Conservation (phyloP, 148 eudicot species). For the Arbutus unedo region DNA sequence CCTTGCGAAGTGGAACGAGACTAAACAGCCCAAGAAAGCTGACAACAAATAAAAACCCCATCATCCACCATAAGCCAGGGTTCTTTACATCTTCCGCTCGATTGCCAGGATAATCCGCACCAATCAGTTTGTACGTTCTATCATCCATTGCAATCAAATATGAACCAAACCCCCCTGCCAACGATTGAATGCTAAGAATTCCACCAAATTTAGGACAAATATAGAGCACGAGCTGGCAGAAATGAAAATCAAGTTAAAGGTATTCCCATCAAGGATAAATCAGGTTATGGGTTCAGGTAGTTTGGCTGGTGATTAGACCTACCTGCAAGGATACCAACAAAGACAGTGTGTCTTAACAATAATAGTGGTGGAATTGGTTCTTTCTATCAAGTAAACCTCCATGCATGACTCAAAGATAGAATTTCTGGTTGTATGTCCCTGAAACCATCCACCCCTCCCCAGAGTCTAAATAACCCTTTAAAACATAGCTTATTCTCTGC, state of each 20-base stretch:
- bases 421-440: not conserved
- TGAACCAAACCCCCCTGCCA: conserved; percentile 85
- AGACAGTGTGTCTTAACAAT: not conserved
- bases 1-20: conserved; percentile 96
- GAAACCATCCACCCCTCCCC: not conserved
- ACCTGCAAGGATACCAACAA: not conserved
- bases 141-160: conserved; percentile 93
- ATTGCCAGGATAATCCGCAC: conserved; percentile 81
- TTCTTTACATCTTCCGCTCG: conserved; percentile 79
- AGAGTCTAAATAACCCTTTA: not conserved
- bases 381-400: not conserved
- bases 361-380: not conserved
- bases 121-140: conserved; percentile 81
- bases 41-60: conserved; percentile 82
- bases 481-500: not conserved
- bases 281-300: not conserved
- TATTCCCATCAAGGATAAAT: not conserved
- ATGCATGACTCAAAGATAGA: not conserved
- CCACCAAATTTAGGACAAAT: not conserved
- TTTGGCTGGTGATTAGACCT: not conserved
- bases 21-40: conserved; percentile 92
- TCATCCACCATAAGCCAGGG: conserved; percentile 95
- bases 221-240: not conserved
- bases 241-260: not conserved
- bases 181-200: conserved; percentile 7